Base-by-base conservation (phyloP, 2,329 filamentous ascomycete species). In the Colletotrichum plurivorum region DNA sequence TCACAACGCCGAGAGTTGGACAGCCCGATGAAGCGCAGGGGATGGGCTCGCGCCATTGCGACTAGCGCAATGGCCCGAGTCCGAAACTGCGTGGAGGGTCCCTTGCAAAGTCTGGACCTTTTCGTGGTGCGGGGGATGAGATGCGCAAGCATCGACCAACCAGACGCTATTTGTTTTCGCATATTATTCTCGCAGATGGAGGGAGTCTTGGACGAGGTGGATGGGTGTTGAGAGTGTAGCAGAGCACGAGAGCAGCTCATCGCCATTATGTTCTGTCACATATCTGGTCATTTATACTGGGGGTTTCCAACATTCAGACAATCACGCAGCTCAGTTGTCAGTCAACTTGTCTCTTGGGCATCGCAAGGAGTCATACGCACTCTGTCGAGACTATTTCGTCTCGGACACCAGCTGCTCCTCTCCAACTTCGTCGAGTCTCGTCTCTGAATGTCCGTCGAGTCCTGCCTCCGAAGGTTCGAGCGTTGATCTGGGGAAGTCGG, bases 1-100 rank as follows among this genome's bases (percentile, higher is more conserved):
- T 78, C 76, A 73, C 71, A 78, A 78, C 73, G 77, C 77, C 77
- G 77, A 78, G 76, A 74, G 76, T 78, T 74, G 77, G 76, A 74
- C 76, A 78, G 58, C 72, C 75, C 68, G 48, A 58, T 74, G 74
- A 76, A 73, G 63, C 73, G 68, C 71, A 65, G 65, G 70, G 73
- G 67, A 68, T 58, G 53, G 56, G 27, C 20, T 43, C 31, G 53
- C 48, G 20, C 27, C 16, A 5, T 62, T 57, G 41, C 43, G 25
- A 25, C 22, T 25, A 25, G 22, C 22, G 22, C 22, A 25, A 25
- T 5, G 22, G 22, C 22, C 22, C 43, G 59, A 52, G 41, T 27
- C 52, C 56, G 69, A 71, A 71, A 71, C 41, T 71, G 69, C 60
- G 66, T 66, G 59, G 69, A 71, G 60, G 69, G 69, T 60, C 69